A percentile compares a stretch with the other conserved stretches of the same genome.
Evolutionary conservation across 2,329 filamentous ascomycete species (phyloP).

Genomic region (Ascochyta viciae-villosae): DNA sequence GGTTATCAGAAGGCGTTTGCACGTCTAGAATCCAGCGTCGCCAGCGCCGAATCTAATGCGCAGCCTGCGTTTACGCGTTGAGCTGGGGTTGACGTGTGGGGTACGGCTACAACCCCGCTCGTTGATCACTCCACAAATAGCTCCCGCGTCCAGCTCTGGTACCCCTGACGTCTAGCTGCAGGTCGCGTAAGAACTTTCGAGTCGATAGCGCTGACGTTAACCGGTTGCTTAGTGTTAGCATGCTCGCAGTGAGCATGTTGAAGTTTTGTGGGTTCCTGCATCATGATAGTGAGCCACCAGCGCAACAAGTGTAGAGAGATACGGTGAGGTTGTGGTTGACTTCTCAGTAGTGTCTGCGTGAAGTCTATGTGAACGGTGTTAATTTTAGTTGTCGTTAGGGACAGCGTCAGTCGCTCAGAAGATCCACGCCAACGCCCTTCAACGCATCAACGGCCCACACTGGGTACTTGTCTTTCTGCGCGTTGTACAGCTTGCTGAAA

Average conservation of each 20-base stretch:
- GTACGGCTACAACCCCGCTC: slow-evolving; percentile 5
- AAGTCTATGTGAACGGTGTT: background rate
- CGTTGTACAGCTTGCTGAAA: slow-evolving; percentile 74
- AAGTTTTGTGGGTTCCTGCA: no score
- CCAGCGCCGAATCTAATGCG: background rate
- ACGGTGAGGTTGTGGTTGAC: background rate
- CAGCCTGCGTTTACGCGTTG: background rate
- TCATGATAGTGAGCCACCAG: no score
- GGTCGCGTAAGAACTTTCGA: background rate
- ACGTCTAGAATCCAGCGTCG: background rate
- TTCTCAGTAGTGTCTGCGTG: background rate
- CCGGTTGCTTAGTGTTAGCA: background rate
- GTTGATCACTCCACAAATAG: background rate
- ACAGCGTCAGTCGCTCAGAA: slow-evolving; percentile 28
- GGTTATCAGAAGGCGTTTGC: background rate
- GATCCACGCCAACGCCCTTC: slow-evolving; percentile 72
- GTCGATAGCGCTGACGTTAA: slow-evolving; percentile 1
- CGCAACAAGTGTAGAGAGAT: background rate
- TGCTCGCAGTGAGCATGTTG: background rate
- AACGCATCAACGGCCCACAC: slow-evolving; percentile 85
- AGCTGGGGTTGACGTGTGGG: slow-evolving; percentile 5
- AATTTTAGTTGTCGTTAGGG: background rate
- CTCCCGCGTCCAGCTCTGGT: background rate
- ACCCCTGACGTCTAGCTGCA: slow-evolving; percentile 1
- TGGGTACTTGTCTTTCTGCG: slow-evolving; percentile 71